phyloP scores from a whole-genome alignment of 1,139 yeast genomes.

The Pichia sp. region DNA sequence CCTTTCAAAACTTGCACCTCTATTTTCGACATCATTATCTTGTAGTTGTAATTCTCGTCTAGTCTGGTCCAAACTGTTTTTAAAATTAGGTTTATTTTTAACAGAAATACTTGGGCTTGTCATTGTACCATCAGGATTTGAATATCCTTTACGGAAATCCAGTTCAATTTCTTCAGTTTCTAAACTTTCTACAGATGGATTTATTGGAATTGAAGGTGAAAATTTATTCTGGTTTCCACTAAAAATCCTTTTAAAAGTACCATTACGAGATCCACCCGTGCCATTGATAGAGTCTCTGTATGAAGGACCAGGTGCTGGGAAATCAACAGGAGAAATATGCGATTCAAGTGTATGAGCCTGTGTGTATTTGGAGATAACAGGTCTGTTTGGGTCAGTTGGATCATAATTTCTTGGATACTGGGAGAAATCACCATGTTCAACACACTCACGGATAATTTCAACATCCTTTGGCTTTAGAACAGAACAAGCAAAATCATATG shows the following conservation, averaged over 20 bases:
- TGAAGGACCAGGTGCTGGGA: constrained; percentile 25
- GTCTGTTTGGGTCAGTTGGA: constrained; percentile 51
- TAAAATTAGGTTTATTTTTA: constrained; percentile 18
- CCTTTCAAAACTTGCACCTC: constrained; percentile 21
- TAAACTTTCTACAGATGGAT: constrained; percentile 27
- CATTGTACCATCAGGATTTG: constrained; percentile 18
- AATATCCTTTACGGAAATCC: constrained; percentile 33
- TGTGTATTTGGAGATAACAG: constrained; percentile 42
- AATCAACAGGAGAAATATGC: constrained; percentile 45
- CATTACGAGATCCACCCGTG: constrained; percentile 27
- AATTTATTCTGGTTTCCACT: constrained; percentile 16
- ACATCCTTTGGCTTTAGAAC: constrained; percentile 68
- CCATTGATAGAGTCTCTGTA: constrained; percentile 34
- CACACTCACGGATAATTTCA: constrained; percentile 80
- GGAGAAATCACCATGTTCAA: constrained; percentile 46
- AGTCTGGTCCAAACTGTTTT: constrained; percentile 22
- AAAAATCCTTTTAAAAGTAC: constrained; percentile 23
- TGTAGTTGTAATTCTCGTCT: constrained; percentile 16
- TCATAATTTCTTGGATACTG: constrained; percentile 51
- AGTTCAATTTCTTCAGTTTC: constrained; percentile 47
- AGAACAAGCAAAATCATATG: constrained; percentile 56
- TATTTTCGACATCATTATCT: constrained; percentile 17
- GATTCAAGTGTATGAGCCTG: constrained; percentile 54
- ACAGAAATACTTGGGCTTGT: constrained; percentile 26
- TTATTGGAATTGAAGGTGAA: constrained; percentile 18